A percentile compares a stretch with the other conserved stretches of the same genome.
Conservation (phyloP, 108 stramenopile species). For the Nitzschia sp. region DNA sequence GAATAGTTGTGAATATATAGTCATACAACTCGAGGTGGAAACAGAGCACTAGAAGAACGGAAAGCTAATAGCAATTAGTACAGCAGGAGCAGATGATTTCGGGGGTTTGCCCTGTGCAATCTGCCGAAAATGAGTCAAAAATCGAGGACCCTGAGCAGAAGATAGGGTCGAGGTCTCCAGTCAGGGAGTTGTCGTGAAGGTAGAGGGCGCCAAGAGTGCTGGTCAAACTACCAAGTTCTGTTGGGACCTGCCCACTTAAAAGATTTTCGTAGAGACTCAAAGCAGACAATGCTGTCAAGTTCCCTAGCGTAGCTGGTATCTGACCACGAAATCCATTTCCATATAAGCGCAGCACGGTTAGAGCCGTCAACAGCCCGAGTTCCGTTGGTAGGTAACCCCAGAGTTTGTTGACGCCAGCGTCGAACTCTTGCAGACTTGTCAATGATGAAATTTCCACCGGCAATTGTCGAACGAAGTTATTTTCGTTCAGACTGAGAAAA, state of each 20-base stretch:
- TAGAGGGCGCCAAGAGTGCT: not conserved
- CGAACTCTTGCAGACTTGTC: not conserved
- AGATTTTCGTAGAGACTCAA: not conserved
- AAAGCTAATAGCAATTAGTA: constrained; percentile 1
- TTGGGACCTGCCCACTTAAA: not conserved
- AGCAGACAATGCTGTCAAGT: not conserved
- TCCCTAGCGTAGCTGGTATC: not conserved
- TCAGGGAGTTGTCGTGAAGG: not conserved
- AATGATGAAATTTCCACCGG: not conserved
- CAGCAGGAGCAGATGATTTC: constrained; percentile 5
- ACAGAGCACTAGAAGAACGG: too few species aligned
- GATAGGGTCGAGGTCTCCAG: not conserved
- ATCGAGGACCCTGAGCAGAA: not conserved
- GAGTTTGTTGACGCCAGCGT: not conserved
- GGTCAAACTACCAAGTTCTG: not conserved
- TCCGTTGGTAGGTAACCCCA: not conserved
- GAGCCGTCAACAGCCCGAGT: not conserved
- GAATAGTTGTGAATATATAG: too few species aligned
- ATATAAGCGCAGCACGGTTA: not conserved
- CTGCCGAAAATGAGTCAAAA: not conserved
- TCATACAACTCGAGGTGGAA: too few species aligned
- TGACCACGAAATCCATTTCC: not conserved
- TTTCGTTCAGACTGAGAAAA: constrained; percentile 5
- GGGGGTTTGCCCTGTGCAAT: not conserved
- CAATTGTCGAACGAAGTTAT: not conserved